Evolutionary conservation across 2,329 filamentous ascomycete genomes (phyloP).

Genomic region (Coniochaeta sp.): DNA sequence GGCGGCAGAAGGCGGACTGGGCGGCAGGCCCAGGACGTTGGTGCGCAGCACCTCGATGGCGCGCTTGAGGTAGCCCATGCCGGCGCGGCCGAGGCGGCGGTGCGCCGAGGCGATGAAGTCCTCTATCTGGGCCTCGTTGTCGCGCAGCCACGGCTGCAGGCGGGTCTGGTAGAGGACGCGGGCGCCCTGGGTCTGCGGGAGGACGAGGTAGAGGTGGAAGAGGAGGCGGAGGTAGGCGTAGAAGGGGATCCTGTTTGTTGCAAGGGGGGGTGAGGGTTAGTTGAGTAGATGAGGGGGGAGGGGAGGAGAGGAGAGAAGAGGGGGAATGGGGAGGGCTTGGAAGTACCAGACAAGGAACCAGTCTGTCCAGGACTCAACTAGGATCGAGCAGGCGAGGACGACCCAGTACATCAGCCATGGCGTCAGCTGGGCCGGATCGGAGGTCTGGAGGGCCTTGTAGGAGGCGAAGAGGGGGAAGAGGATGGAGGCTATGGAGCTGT

Average conservation of each 20-base stretch:
- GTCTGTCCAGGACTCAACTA: slow-evolving; percentile 79
- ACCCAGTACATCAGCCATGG: slow-evolving; percentile 99
- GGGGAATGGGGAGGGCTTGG: slow-evolving; percentile 14
- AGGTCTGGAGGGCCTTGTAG: slow-evolving; percentile 93
- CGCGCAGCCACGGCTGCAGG: slow-evolving; percentile 78
- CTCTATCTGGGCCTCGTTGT: slow-evolving; percentile 86
- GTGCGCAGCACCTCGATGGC: slow-evolving; percentile 66
- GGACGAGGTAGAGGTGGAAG: slow-evolving; percentile 87
- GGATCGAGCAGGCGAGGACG: slow-evolving; percentile 72
- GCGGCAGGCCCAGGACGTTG: slow-evolving; percentile 70
- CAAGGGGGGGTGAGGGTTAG: background rate
- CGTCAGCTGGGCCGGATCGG: slow-evolving; percentile 79
- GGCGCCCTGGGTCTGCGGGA: slow-evolving; percentile 95
- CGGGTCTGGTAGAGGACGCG: slow-evolving; percentile 77
- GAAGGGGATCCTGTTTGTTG: slow-evolving; percentile 65
- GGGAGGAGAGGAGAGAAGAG: background rate
- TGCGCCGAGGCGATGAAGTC: slow-evolving; percentile 78
- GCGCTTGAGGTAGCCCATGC: slow-evolving; percentile 67
- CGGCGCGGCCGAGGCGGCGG: slow-evolving; percentile 68
- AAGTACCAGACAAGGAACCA: slow-evolving; percentile 86
- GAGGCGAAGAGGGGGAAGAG: slow-evolving; percentile 95
- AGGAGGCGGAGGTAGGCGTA: slow-evolving; percentile 85
- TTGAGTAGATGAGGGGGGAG: slow-evolving; percentile 3
- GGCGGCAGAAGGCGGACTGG: slow-evolving; percentile 29
- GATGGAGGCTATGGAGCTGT: slow-evolving; percentile 77